Evolutionary conservation across 495 filamentous ascomycete genomes (phyloP).

Genomic region (Hypoxylon fuscum): DNA sequence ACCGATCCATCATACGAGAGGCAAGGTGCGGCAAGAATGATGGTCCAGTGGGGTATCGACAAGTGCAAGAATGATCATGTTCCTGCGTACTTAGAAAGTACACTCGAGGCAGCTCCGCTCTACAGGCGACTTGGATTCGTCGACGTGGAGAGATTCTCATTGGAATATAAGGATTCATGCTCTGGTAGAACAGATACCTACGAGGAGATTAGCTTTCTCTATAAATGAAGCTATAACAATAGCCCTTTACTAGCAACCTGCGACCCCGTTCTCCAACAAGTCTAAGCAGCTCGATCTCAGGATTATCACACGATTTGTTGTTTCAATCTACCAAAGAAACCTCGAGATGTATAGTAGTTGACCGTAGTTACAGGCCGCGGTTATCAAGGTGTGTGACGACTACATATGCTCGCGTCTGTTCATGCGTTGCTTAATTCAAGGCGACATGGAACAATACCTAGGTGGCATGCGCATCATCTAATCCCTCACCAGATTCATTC

Average conservation of each 20-base stretch:
- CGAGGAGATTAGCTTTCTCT: slow-evolving; percentile 31
- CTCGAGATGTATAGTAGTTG: too few species aligned
- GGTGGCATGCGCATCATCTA: too few species aligned
- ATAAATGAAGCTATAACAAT: slow-evolving; percentile 1
- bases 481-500: too few species aligned
- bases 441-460: too few species aligned
- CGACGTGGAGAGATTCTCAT: slow-evolving; percentile 18
- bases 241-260: neutral
- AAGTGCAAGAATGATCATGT: slow-evolving; percentile 26
- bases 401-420: too few species aligned
- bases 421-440: too few species aligned
- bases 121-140: slow-evolving; percentile 44
- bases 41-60: slow-evolving; percentile 45
- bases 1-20: slow-evolving; percentile 42
- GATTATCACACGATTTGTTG: too few species aligned
- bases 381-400: too few species aligned
- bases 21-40: slow-evolving; percentile 43
- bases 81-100: slow-evolving; percentile 49
- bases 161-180: neutral
- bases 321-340: too few species aligned
- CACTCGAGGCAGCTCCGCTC: slow-evolving; percentile 42
- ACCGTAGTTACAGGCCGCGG: too few species aligned
- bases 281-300: too few species aligned
- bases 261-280: too few species aligned
- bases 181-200: neutral